A percentile compares a stretch with the other conserved stretches of the same genome.
These are phyloP conservation scores for Podospora pseudopauciseta DNA, from an alignment of 495 filamentous ascomycete species.

Conservation along the genomic window DNA sequence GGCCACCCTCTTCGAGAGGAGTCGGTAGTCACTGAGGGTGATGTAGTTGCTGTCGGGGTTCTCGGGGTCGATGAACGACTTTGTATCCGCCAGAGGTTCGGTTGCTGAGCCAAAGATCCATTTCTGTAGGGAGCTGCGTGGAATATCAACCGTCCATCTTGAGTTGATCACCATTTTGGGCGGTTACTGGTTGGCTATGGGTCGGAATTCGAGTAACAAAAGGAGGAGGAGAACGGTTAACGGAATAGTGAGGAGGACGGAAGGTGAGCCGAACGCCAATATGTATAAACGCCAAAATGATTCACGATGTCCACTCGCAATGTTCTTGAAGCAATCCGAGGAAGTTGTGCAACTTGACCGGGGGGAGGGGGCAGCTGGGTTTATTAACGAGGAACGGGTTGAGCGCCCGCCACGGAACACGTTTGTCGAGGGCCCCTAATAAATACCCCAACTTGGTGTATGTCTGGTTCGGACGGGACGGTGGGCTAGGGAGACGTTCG, in stretches of 20 bases:
- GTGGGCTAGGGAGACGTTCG: not conserved
- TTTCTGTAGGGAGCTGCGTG: slow-evolving; percentile 38
- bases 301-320: not conserved
- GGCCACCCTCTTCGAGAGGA: slow-evolving; percentile 69
- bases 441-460: not conserved
- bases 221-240: not conserved
- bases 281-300: not conserved
- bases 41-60: slow-evolving; percentile 45
- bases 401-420: not conserved
- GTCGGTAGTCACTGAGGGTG: slow-evolving; percentile 52
- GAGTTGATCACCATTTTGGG: slow-evolving; percentile 41
- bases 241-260: not conserved
- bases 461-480: not conserved
- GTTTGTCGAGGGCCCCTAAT: not conserved
- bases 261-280: not conserved
- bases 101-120: slow-evolving; percentile 36
- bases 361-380: not conserved
- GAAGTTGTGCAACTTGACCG: not conserved
- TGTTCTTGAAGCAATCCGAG: not conserved
- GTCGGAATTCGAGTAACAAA: not conserved
- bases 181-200: not conserved
- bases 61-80: slow-evolving; percentile 54
- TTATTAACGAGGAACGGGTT: not conserved
- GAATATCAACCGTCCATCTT: slow-evolving; percentile 41
- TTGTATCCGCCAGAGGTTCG: slow-evolving; percentile 33